Base-by-base conservation (phyloP, 2,329 filamentous ascomycete species). In the Cladosporium colombiae region DNA sequence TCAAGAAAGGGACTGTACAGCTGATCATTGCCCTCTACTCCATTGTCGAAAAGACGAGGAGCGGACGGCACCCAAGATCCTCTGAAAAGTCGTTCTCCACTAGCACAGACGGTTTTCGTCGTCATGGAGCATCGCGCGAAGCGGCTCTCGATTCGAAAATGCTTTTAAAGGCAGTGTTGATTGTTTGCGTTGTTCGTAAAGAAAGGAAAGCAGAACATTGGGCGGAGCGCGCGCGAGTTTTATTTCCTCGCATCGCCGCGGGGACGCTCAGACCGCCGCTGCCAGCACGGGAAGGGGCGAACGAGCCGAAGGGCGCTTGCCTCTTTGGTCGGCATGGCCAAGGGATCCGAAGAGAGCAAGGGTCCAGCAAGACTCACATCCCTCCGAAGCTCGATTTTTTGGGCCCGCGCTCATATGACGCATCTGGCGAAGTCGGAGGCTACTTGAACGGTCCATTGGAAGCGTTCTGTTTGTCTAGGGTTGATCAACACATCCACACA, bases 71-170 rank as follows among this genome's bases (percentile, higher is more conserved):
- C 76, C 76, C 76, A 77, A 75, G 71, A 77, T 75, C 75, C 73
- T 75, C 74, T 74, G 70, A 57, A 23, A 57, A 64, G 46, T 76
- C 69, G 60, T 67, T 78, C 76, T 77, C 71, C 76, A 76, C 76
- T 76, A 68, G 72, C 70, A 74, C 75, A 74, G 74, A 77, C 74
- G 75, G 75, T 76, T 76, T 77, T 74, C 74, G 75, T 76, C 72
- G 71, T 78, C 76, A 77, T 78, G 76, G 75, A 77, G 76, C 75
- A 74, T 71, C 74, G 68, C 74, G 71, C 70, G 69, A 55, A 44
- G 63, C 63, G 73, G 72, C 74, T 76, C 74, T 76, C 75, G 72
- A 76, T 69, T 74, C 72, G 75, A 77, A 76, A 78, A 77, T 78
- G 76, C 76, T 77, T 74, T 78, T 75, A 75, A 60, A 64, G 74